phyloP scores from a whole-genome alignment of 306 rosid species.

The Alnus rubra region DNA sequence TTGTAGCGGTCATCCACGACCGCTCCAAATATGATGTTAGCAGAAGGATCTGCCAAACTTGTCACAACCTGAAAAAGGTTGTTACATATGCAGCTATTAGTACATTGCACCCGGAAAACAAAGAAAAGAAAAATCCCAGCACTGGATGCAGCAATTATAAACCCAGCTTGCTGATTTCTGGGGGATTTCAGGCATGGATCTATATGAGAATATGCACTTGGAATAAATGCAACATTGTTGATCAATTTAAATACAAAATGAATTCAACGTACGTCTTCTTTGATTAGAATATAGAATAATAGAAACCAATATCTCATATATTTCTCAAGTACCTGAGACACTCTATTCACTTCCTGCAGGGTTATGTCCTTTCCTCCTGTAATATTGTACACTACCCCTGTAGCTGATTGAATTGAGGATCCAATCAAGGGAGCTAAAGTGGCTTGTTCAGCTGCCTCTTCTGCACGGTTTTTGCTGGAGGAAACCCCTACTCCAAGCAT shows the following conservation, averaged over 20 bases:
- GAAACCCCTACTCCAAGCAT: constrained; percentile 99
- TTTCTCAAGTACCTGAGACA: constrained; percentile 74
- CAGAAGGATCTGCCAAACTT: constrained; percentile 96
- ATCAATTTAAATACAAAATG: constrained; percentile 20
- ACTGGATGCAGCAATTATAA: neutral
- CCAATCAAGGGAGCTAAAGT: constrained; percentile 97
- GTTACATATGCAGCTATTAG: constrained; percentile 9
- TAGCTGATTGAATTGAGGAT: constrained; percentile 96
- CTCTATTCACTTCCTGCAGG: constrained; percentile 95
- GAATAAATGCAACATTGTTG: neutral
- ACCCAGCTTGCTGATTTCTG: constrained; percentile 5
- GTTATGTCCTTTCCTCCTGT: constrained; percentile 99
- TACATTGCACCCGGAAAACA: neutral
- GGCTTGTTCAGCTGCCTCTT: constrained; percentile 99
- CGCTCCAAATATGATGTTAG: constrained; percentile 93
- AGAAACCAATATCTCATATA: constrained; percentile 16
- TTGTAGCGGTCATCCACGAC: constrained; percentile 92
- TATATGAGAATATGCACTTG: neutral
- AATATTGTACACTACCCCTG: constrained; percentile 94
- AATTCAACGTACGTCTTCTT: constrained; percentile 8
- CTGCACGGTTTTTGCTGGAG: constrained; percentile 96
- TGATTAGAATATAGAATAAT: neutral
- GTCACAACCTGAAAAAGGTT: constrained; percentile 72
- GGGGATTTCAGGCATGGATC: neutral
- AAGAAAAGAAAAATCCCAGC: neutral